A percentile compares a stretch with the other conserved stretches of the same genome.
phyloP scores from a whole-genome alignment of 2,329 filamentous ascomycete genomes.

The Ciborinia camelliae region DNA sequence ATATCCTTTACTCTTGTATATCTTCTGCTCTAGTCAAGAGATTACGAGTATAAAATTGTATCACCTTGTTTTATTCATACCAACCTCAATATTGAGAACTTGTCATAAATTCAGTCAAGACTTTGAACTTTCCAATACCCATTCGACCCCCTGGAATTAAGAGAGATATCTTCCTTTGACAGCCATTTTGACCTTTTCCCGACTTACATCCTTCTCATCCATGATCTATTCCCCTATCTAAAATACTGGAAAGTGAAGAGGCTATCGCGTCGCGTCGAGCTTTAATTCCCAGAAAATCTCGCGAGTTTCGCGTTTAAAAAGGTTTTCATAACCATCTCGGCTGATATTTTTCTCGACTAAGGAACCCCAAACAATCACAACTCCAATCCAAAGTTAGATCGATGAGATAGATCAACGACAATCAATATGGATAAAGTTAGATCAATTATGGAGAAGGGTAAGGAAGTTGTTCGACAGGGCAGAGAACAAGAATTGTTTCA shows the following conservation, averaged over 20 bases:
- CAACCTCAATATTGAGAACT: too few species aligned
- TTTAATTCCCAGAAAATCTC: not conserved
- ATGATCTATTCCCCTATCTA: not conserved
- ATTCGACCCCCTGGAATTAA: too few species aligned
- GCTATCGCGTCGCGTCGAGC: not conserved
- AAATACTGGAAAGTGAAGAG: conserved; percentile 11
- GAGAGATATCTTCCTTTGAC: not conserved
- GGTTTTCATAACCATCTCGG: not conserved
- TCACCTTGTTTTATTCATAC: too few species aligned
- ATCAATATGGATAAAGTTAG: not conserved
- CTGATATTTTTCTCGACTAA: not conserved
- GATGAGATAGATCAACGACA: not conserved
- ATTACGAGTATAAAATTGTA: not conserved
- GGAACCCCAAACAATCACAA: not conserved
- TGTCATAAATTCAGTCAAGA: too few species aligned
- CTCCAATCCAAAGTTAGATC: not conserved
- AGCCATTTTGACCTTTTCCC: too few species aligned
- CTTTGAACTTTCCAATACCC: too few species aligned
- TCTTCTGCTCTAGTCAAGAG: not conserved
- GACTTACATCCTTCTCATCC: not conserved
- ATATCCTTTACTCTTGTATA: too few species aligned
- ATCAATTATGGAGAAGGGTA: not conserved
- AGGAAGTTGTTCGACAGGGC: not conserved
- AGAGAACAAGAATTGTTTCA: not conserved
- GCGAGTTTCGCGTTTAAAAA: not conserved